A percentile compares a stretch with the other conserved stretches of the same genome.
These are phyloP conservation scores for Verticillium nonalfalfae DNA, from an alignment of 2,329 filamentous ascomycete genomes.

Conservation along the genomic window DNA sequence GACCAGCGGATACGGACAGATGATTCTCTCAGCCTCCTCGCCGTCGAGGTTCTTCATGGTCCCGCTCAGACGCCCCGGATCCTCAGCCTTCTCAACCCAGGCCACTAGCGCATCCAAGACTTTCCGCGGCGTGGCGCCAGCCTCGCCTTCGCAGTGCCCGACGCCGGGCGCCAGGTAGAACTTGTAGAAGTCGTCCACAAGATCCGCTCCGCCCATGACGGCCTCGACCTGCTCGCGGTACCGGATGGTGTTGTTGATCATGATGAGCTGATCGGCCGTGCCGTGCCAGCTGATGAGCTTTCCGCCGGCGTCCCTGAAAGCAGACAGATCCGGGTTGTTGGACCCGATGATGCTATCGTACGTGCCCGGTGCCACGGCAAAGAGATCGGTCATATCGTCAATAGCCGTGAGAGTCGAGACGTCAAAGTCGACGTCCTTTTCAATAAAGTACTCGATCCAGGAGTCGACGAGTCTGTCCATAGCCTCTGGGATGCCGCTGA, in stretches of 20 bases:
- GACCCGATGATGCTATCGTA: constrained; percentile 18
- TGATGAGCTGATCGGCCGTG: constrained; percentile 23
- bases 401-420: neutral
- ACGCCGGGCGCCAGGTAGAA: constrained; percentile 48
- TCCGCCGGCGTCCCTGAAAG: constrained; percentile 24
- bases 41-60: neutral
- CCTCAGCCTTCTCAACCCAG: constrained; percentile 28
- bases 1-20: neutral
- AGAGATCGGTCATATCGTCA: neutral
- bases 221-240: constrained; percentile 6
- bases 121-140: constrained; percentile 32
- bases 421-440: constrained; percentile 28
- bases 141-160: constrained; percentile 42
- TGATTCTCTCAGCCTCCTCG: neutral
- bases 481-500: neutral
- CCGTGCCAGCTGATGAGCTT: constrained; percentile 43
- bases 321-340: constrained; percentile 29
- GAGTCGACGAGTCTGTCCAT: constrained; percentile 16
- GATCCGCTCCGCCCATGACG: neutral
- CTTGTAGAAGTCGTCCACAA: constrained; percentile 36
- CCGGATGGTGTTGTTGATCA: constrained; percentile 22
- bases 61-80: neutral
- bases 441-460: constrained; percentile 32
- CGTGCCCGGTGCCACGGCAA: constrained; percentile 1
- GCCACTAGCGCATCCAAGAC: constrained; percentile 39